Evolutionary conservation across 169 alveolate genomes (phyloP).

Genomic region (Miamiensis avidus): DNA sequence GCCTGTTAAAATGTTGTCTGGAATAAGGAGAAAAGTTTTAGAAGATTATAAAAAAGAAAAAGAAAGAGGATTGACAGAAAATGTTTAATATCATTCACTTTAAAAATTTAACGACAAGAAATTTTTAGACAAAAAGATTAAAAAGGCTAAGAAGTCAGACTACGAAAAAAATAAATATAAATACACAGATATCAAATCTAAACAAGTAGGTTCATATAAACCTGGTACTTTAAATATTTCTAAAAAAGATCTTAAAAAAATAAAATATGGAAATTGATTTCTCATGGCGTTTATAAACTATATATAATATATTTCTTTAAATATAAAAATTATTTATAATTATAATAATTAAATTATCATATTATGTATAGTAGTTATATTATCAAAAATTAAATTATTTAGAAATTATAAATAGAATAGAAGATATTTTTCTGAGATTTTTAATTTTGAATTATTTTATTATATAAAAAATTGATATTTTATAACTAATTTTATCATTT

Average conservation of each 20-base stretch:
- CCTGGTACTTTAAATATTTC: conserved; percentile 26
- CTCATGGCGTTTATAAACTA: too few species aligned
- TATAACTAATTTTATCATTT: too few species aligned
- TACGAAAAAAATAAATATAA: conserved; percentile 42
- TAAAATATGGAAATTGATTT: not conserved
- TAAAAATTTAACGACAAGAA: conserved; percentile 27
- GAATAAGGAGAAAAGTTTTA: conserved; percentile 33
- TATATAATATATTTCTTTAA: too few species aligned
- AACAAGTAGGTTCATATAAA: conserved; percentile 25
- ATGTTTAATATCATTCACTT: conserved; percentile 42
- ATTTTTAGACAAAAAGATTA: conserved; percentile 31
- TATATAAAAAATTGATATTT: too few species aligned
- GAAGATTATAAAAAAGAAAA: conserved; percentile 20
- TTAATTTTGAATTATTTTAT: too few species aligned
- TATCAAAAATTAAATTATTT: too few species aligned
- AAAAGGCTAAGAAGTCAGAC: conserved; percentile 26
- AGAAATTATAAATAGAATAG: too few species aligned
- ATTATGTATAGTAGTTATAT: too few species aligned
- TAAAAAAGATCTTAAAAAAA: conserved; percentile 23
- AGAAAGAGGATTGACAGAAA: conserved; percentile 30
- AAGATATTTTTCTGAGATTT: too few species aligned
- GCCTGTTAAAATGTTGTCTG: conserved; percentile 41
- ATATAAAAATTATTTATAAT: too few species aligned
- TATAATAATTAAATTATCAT: too few species aligned
- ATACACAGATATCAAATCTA: conserved; percentile 34